These are phyloP conservation scores for Diutina mesorugosa DNA, from an alignment of 1,139 yeast genomes.

Conservation along the genomic window DNA sequence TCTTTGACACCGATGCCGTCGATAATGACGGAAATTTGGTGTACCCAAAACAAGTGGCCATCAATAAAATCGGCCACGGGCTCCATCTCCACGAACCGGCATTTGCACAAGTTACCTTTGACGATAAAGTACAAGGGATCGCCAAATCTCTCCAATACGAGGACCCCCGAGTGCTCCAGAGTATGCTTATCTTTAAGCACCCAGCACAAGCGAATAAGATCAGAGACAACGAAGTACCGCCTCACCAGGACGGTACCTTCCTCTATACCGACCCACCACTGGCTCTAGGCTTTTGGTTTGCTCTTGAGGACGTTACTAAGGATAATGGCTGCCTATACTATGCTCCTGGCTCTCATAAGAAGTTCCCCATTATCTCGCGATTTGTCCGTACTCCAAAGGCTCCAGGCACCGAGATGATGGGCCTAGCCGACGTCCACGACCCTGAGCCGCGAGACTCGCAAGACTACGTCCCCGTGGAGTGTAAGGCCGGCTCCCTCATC, in stretches of 20 bases:
- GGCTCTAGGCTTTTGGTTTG: slow-evolving; percentile 77
- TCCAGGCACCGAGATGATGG: slow-evolving; percentile 39
- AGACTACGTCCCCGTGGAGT: slow-evolving; percentile 40
- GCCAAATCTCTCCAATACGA: slow-evolving; percentile 38
- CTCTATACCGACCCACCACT: slow-evolving; percentile 59
- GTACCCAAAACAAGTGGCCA: slow-evolving; percentile 41
- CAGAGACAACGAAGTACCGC: slow-evolving; percentile 59
- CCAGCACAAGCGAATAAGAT: slow-evolving; percentile 31
- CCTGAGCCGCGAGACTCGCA: slow-evolving; percentile 13
- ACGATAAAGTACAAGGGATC: slow-evolving; percentile 34
- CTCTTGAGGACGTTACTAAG: slow-evolving; percentile 59
- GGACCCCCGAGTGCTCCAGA: slow-evolving; percentile 65
- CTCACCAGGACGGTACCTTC: slow-evolving; percentile 70
- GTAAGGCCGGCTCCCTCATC: slow-evolving; percentile 62
- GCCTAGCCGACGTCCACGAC: slow-evolving; percentile 10
- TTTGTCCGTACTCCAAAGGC: slow-evolving; percentile 36
- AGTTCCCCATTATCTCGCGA: slow-evolving; percentile 44
- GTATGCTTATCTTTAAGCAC: slow-evolving; percentile 73
- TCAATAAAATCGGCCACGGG: slow-evolving; percentile 76
- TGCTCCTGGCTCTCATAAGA: slow-evolving; percentile 64
- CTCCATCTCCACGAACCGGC: slow-evolving; percentile 41
- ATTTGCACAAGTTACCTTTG: slow-evolving; percentile 40
- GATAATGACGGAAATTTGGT: slow-evolving; percentile 35
- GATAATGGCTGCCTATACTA: slow-evolving; percentile 62
- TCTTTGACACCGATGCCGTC: slow-evolving; percentile 65